Percentiles rank a stretch among this genome's conserved stretches.
phyloP scores from a whole-genome alignment of 345 rosid genomes.

The Hypericum androsaemum region DNA sequence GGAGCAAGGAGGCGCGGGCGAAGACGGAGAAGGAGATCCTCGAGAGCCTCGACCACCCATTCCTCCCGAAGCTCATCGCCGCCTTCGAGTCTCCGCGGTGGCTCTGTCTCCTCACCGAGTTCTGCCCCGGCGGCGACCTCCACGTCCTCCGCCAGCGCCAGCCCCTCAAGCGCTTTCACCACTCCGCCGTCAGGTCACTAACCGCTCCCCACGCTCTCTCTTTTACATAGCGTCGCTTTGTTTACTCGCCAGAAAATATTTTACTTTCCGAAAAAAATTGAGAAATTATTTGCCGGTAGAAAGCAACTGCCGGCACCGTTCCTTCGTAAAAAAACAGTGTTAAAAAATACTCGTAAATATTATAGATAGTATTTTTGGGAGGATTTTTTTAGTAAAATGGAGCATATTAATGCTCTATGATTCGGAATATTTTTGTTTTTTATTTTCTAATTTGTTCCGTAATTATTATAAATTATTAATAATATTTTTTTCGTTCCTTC shows the following conservation, averaged over 20 bases:
- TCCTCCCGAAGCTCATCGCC: conserved; percentile 70
- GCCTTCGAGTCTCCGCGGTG: conserved; percentile 64
- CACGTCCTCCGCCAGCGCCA: conserved; percentile 92
- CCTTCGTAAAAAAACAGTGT: no score
- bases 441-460: no score
- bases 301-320: no score
- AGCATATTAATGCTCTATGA: no score
- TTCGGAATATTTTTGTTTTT: no score
- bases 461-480: no score
- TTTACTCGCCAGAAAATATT: no score
- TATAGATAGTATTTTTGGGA: no score
- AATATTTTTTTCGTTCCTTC: background rate
- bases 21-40: conserved; percentile 77
- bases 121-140: conserved; percentile 94
- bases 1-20: conserved; percentile 81
- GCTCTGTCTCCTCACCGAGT: conserved; percentile 84
- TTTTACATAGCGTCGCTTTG: background rate
- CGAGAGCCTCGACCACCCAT: conserved; percentile 77
- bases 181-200: conserved; percentile 71
- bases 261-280: no score
- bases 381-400: no score
- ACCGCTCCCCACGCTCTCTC: background rate
- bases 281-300: no score
- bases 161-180: conserved; percentile 60
- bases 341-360: no score